A percentile compares a stretch with the other conserved stretches of the same genome.
These are phyloP conservation scores for Pneumocystis sp. DNA, from an alignment of 1,139 yeast species.

Conservation along the genomic window DNA sequence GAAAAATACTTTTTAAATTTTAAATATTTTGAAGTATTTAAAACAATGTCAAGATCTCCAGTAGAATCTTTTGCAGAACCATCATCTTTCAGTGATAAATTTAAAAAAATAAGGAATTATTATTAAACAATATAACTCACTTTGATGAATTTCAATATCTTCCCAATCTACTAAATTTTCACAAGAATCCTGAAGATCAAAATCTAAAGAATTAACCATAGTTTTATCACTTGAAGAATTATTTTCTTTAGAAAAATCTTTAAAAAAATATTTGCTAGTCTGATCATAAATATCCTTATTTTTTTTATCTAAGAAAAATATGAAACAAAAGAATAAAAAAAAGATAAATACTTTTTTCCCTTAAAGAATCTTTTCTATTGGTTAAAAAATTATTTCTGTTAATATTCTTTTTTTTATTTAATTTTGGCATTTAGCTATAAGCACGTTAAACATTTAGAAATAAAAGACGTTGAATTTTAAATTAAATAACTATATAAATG, in stretches of 20 bases:
- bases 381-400: not conserved
- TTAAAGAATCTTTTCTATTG: not conserved
- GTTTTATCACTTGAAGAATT: not conserved
- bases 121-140: not conserved
- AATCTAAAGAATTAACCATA: not conserved
- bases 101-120: not conserved
- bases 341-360: not conserved
- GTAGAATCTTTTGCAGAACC: not conserved
- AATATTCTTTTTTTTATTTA: not conserved
- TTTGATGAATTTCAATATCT: not conserved
- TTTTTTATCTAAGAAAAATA: not conserved
- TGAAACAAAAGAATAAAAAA: not conserved
- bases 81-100: not conserved
- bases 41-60: not conserved
- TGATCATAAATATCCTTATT: not conserved
- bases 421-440: not conserved
- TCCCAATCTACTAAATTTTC: not conserved
- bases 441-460: not conserved
- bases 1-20: not conserved
- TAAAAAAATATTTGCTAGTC: not conserved
- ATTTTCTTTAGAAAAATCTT: not conserved
- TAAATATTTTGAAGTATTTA: not conserved
- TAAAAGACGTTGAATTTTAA: too few species aligned
- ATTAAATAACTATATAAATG: too few species aligned
- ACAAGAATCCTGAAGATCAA: not conserved